A percentile compares a stretch with the other conserved stretches of the same genome.
These are phyloP conservation scores for Curvularia sp. DNA, from an alignment of 2,329 filamentous ascomycete species.

Conservation along the genomic window DNA sequence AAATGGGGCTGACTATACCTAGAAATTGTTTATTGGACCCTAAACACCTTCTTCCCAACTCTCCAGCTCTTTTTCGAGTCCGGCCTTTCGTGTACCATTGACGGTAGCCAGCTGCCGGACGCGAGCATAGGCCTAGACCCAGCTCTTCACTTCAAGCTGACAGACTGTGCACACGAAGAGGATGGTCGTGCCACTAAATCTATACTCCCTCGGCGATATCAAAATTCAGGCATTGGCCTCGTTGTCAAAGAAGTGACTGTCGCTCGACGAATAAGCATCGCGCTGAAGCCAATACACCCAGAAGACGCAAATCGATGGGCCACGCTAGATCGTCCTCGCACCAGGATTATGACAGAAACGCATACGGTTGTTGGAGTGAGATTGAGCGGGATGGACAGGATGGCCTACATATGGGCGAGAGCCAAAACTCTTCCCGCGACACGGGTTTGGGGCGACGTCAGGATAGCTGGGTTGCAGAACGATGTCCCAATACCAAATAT, in stretches of 20 bases:
- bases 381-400: constrained; percentile 36
- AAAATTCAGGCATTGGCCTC: constrained; percentile 18
- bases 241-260: constrained; percentile 30
- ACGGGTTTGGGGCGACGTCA: constrained; percentile 33
- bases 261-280: constrained; percentile 33
- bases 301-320: background rate
- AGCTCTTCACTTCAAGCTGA: constrained; percentile 37
- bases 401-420: constrained; percentile 35
- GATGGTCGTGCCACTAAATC: constrained; percentile 28
- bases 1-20: background rate
- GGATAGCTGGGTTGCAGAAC: constrained; percentile 28
- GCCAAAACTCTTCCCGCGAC: background rate
- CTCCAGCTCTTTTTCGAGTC: constrained; percentile 44
- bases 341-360: constrained; percentile 22
- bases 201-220: constrained; percentile 26
- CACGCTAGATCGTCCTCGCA: background rate
- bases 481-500: constrained; percentile 35
- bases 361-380: constrained; percentile 38
- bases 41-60: constrained; percentile 42
- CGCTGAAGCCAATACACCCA: constrained; percentile 14
- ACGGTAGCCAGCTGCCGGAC: constrained; percentile 22
- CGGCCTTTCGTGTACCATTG: constrained; percentile 37
- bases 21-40: constrained; percentile 38
- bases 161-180: constrained; percentile 39
- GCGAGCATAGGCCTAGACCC: constrained; percentile 35